Conservation (phyloP, 129 eudicot species). For the Helianthus annuus region HanXRQr2.0-SUNRISE NC_035435.2:138336968-138337467, state of each 20-base stretch:
- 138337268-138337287: constrained; percentile 77
- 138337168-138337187: constrained; percentile 73
- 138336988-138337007: constrained; percentile 93
- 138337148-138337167: constrained; percentile 84
- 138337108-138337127: constrained; percentile 75
- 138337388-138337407: constrained; percentile 84
- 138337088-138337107: constrained; percentile 82
- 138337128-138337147: constrained; percentile 85
- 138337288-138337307: constrained; percentile 85
- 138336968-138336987: constrained; percentile 83
- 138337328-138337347: constrained; percentile 86
- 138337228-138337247: constrained; percentile 71
- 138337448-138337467: constrained; percentile 79
- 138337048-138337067: constrained; percentile 84
- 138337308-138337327: constrained; percentile 74
- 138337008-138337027: constrained; percentile 84
- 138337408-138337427: constrained; percentile 86
- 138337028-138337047: constrained; percentile 69
- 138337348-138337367: constrained; percentile 92
- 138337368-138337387: constrained; percentile 81
- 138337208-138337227: constrained; percentile 78
- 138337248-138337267: constrained; percentile 78
- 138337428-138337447: constrained; percentile 77
- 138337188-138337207: constrained; percentile 83
- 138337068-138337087: constrained; percentile 69